These are phyloP conservation scores for Zancudomyces culisetae DNA, from an alignment of 371 early-diverging fungal genomes.

Conservation along the genomic window DNA sequence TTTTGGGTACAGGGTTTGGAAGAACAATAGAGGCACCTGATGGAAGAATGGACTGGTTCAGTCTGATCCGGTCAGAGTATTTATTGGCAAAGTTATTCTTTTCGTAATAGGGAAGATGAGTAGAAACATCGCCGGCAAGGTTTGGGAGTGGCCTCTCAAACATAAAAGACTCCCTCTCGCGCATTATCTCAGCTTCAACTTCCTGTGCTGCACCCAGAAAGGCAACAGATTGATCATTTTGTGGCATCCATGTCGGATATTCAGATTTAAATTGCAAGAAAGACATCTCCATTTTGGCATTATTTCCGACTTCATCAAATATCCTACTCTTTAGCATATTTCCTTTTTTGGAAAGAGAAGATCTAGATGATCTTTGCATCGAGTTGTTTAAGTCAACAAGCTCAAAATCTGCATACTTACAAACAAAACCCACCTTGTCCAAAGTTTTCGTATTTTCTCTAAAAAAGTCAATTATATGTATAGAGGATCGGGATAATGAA, in stretches of 20 bases:
- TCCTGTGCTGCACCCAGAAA: conserved; percentile 19
- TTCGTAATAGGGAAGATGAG: conserved; percentile 2
- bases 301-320: conserved; percentile 51
- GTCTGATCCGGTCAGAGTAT: conserved; percentile 1
- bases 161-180: conserved; percentile 18
- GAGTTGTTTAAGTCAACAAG: conserved; percentile 56
- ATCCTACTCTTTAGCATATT: too few relatives aligned
- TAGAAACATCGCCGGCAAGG: conserved; percentile 20
- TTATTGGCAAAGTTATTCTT: conserved; percentile 5
- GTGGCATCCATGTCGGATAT: conserved; percentile 25
- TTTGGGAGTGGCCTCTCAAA: too few relatives aligned
- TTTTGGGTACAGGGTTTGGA: background rate
- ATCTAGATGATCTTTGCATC: conserved; percentile 21
- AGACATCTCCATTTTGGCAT: conserved; percentile 93
- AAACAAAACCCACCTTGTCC: conserved; percentile 79
- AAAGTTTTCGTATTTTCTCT: conserved; percentile 81
- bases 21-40: background rate
- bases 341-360: conserved; percentile 23
- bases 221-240: conserved; percentile 15
- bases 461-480: conserved; percentile 75
- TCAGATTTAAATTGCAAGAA: conserved; percentile 82
- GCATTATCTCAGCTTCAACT: conserved; percentile 22
- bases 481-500: conserved; percentile 59
- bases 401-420: conserved; percentile 88
- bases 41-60: background rate